These are phyloP conservation scores for Aureobasidium sp. DNA, from an alignment of 2,329 filamentous ascomycete species.

Conservation along the genomic window DNA sequence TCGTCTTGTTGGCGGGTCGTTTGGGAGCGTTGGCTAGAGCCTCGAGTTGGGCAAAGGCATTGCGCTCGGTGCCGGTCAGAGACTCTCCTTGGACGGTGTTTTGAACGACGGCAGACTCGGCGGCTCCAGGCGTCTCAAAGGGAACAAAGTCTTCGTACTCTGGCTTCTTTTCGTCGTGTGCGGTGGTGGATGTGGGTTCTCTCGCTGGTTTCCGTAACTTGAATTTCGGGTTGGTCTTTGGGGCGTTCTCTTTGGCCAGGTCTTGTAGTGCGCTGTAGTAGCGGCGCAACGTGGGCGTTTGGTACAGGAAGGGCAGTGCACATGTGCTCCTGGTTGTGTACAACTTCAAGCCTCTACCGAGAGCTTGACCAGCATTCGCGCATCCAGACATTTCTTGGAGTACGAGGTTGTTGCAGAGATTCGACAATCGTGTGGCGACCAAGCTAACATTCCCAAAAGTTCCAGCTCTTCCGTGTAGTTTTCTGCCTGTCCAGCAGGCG, in stretches of 20 bases:
- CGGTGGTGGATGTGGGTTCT: neutral
- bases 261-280: constrained; percentile 10
- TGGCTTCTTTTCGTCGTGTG: neutral
- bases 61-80: neutral
- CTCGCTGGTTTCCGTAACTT: neutral
- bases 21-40: neutral
- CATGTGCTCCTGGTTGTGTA: neutral
- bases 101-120: neutral
- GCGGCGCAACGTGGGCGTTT: constrained; percentile 2
- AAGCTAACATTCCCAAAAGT: no score
- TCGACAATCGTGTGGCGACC: neutral
- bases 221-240: neutral
- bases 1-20: neutral
- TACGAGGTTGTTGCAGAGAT: neutral
- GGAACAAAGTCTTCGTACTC: neutral
- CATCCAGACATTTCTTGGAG: constrained; percentile 6
- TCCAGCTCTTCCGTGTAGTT: neutral
- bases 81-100: neutral
- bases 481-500: neutral
- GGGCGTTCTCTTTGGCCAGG: neutral
- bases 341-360: neutral
- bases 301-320: neutral
- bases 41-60: constrained; percentile 4
- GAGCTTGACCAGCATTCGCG: constrained; percentile 3
- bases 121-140: neutral